These are phyloP conservation scores for Sclerotinia minor DNA, from an alignment of 2,329 filamentous ascomycete species.

Conservation along the genomic window DNA sequence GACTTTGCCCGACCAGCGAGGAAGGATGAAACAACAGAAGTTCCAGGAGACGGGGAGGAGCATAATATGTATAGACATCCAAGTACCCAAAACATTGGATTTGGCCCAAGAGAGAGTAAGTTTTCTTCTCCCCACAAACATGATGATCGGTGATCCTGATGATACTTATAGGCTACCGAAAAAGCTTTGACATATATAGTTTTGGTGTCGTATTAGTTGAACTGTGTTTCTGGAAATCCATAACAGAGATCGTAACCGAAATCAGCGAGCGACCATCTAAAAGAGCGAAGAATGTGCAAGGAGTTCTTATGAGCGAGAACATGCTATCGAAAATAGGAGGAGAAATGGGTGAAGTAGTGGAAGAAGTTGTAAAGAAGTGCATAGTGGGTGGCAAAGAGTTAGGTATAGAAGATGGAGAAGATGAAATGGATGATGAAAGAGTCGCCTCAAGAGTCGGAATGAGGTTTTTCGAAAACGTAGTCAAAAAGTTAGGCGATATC, in stretches of 20 bases:
- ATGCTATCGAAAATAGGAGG: constrained; percentile 43
- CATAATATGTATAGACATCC: constrained; percentile 55
- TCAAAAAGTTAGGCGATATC: constrained; percentile 45
- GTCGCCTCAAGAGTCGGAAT: constrained; percentile 46
- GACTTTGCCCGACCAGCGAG: constrained; percentile 55
- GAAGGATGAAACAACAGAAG: constrained; percentile 53
- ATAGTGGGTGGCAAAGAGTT: constrained; percentile 44
- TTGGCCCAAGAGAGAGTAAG: constrained; percentile 27
- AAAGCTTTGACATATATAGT: constrained; percentile 54
- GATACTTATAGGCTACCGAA: constrained; percentile 35
- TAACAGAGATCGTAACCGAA: constrained; percentile 47
- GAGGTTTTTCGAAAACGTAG: constrained; percentile 48
- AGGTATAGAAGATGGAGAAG: constrained; percentile 43
- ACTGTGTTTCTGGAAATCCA: constrained; percentile 53
- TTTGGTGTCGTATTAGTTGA: constrained; percentile 55
- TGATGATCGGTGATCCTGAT: background rate
- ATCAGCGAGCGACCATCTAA: constrained; percentile 24
- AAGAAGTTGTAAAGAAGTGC: constrained; percentile 44
- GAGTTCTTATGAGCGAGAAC: constrained; percentile 42
- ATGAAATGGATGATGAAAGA: constrained; percentile 45
- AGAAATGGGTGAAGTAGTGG: constrained; percentile 46
- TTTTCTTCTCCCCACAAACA: background rate
- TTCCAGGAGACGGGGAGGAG: constrained; percentile 47
- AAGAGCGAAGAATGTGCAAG: constrained; percentile 43
- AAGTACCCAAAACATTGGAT: constrained; percentile 28